Percentiles rank a stretch among this genome's conserved stretches.
phyloP scores from a whole-genome alignment of 306 rosid species.

The Abrus pulchellus region DNA sequence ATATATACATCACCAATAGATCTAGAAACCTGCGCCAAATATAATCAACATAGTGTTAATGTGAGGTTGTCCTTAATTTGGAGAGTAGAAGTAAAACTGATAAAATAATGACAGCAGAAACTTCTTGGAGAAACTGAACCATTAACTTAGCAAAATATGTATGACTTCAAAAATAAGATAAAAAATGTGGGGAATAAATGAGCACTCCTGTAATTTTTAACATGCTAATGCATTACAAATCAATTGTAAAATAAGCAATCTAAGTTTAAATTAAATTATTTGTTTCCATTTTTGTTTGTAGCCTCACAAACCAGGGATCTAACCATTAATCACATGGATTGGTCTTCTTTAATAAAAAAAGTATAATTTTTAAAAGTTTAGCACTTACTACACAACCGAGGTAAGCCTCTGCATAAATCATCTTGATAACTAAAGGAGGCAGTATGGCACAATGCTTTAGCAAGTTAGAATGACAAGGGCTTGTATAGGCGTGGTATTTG shows the following conservation, averaged over 20 bases:
- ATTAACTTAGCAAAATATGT: neutral
- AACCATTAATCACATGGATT: neutral
- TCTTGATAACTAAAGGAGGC: constrained; percentile 4
- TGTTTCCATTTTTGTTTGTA: constrained; percentile 15
- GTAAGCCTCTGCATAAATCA: neutral
- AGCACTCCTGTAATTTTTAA: constrained; percentile 2
- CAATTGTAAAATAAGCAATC: neutral
- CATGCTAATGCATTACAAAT: constrained; percentile 9
- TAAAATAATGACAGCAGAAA: constrained; percentile 6
- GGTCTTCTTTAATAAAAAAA: neutral
- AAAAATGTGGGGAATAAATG: neutral
- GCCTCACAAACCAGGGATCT: neutral
- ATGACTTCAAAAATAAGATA: constrained; percentile 26
- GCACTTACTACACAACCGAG: neutral
- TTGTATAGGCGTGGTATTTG: neutral
- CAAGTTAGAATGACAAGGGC: neutral
- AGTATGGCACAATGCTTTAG: neutral
- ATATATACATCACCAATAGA: constrained; percentile 87
- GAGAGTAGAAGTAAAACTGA: constrained; percentile 10
- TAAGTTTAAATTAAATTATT: neutral
- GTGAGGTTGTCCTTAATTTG: neutral
- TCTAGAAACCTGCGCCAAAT: constrained; percentile 78
- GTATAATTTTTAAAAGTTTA: neutral
- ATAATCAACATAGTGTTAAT: constrained; percentile 24
- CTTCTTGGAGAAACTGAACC: constrained; percentile 7